A percentile compares a stretch with the other conserved stretches of the same genome.
Conservation (phyloP, 805 yeast species). For the Schwanniomyces vanrijiae region DNA sequence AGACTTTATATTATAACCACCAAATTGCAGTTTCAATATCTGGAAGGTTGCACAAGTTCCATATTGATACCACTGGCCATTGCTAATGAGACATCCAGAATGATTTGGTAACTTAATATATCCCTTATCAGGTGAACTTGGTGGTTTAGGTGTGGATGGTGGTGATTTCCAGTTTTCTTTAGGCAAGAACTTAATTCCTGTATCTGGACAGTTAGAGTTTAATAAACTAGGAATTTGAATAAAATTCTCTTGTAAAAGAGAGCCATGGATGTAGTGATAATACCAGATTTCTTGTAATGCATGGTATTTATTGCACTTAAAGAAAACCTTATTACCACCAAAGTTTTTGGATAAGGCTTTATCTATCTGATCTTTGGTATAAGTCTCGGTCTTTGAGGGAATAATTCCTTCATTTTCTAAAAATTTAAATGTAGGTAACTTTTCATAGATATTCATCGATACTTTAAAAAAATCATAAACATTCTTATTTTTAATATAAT, state of each 20-base stretch:
- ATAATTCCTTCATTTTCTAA: slow-evolving; percentile 34
- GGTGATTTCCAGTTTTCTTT: slow-evolving; percentile 41
- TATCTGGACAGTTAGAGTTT: slow-evolving; percentile 62
- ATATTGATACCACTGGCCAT: slow-evolving; percentile 78
- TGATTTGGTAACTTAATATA: slow-evolving; percentile 50
- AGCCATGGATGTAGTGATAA: slow-evolving; percentile 74
- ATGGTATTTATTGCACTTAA: slow-evolving; percentile 33
- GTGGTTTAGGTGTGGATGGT: slow-evolving; percentile 21
- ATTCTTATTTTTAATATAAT: slow-evolving; percentile 20
- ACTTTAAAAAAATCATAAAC: slow-evolving; percentile 29
- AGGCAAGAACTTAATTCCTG: slow-evolving; percentile 71
- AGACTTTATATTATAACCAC: slow-evolving; percentile 69
- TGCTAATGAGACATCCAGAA: slow-evolving; percentile 77
- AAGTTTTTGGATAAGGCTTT: slow-evolving; percentile 31
- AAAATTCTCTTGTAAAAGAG: slow-evolving; percentile 62
- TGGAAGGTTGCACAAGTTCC: slow-evolving; percentile 86
- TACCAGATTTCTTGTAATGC: slow-evolving; percentile 76
- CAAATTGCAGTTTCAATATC: slow-evolving; percentile 56
- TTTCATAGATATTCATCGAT: slow-evolving; percentile 30
- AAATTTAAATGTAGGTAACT: slow-evolving; percentile 36
- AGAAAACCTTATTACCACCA: slow-evolving; percentile 31
- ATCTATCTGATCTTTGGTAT: slow-evolving; percentile 29
- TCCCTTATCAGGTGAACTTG: slow-evolving; percentile 19
- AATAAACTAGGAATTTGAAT: slow-evolving; percentile 59
- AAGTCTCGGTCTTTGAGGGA: slow-evolving; percentile 33